A percentile compares a stretch with the other conserved stretches of the same genome.
Evolutionary conservation across 768 basidiomycete genomes (phyloP).

Genomic region (Kwoniella bestiolae): DNA sequence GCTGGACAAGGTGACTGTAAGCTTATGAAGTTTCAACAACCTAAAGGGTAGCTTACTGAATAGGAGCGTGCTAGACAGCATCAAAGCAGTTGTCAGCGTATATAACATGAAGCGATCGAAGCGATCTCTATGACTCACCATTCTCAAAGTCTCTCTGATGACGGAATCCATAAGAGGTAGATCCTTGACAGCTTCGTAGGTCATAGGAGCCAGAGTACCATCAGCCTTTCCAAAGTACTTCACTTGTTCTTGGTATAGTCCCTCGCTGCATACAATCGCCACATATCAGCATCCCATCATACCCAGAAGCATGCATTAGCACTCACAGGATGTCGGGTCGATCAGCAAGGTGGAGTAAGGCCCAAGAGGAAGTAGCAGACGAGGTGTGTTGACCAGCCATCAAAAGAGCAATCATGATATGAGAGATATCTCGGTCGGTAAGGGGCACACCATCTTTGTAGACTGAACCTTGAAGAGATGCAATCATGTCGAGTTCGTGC

Average conservation of each 20-base stretch:
- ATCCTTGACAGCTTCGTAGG: slow-evolving; percentile 81
- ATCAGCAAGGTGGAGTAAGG: slow-evolving; percentile 81
- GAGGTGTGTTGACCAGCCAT: slow-evolving; percentile 99
- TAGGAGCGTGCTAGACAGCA: slow-evolving; percentile 73
- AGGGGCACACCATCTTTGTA: slow-evolving; percentile 81
- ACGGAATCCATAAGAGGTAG: slow-evolving; percentile 11
- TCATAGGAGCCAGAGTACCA: slow-evolving; percentile 76
- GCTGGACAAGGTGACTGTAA: slow-evolving; percentile 25
- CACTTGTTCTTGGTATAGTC: slow-evolving; percentile 87
- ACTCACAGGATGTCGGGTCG: slow-evolving; percentile 75
- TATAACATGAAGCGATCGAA: background rate
- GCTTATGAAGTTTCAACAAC: background rate
- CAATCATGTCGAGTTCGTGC: slow-evolving; percentile 89
- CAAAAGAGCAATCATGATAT: slow-evolving; percentile 97
- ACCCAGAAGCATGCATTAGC: background rate
- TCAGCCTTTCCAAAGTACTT: slow-evolving; percentile 76
- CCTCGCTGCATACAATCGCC: slow-evolving; percentile 63
- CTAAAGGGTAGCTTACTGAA: slow-evolving; percentile 68
- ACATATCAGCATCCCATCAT: background rate
- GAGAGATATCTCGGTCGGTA: slow-evolving; percentile 88
- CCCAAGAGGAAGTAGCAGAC: slow-evolving; percentile 89
- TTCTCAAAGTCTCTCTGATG: slow-evolving; percentile 64
- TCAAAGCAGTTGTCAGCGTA: background rate
- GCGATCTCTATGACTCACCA: slow-evolving; percentile 29
- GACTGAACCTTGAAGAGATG: slow-evolving; percentile 76